These are phyloP conservation scores for Herpomyces periplanetae DNA, from an alignment of 2,329 filamentous ascomycete species.

Conservation along the genomic window DNA sequence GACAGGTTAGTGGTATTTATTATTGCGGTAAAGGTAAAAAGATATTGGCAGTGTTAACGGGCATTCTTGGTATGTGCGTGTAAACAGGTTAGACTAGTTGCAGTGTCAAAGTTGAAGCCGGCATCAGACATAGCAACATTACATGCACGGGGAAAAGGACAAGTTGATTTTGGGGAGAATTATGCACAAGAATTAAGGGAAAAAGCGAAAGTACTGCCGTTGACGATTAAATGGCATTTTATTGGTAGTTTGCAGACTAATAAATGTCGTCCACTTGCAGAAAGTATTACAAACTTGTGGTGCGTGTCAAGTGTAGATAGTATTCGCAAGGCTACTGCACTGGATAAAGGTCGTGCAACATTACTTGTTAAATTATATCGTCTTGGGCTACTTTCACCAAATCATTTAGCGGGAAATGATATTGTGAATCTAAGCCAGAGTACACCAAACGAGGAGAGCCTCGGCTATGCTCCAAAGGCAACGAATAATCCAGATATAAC, in stretches of 20 bases:
- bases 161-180: slow-evolving; percentile 75
- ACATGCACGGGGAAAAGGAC: slow-evolving; percentile 15
- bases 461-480: neutral
- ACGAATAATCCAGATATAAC: slow-evolving; percentile 6
- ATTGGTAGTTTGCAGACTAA: slow-evolving; percentile 78
- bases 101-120: slow-evolving; percentile 84
- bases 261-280: slow-evolving; percentile 52
- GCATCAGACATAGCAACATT: slow-evolving; percentile 60
- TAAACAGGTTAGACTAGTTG: slow-evolving; percentile 36
- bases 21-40: too few relatives aligned
- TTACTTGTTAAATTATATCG: too few relatives aligned
- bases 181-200: slow-evolving; percentile 44
- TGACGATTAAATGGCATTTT: slow-evolving; percentile 60
- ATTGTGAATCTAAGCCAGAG: too few relatives aligned
- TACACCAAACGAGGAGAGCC: slow-evolving; percentile 7
- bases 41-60: too few relatives aligned
- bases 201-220: slow-evolving; percentile 42
- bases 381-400: too few relatives aligned
- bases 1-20: too few relatives aligned
- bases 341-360: slow-evolving; percentile 32
- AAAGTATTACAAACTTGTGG: slow-evolving; percentile 51
- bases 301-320: slow-evolving; percentile 68
- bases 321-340: slow-evolving; percentile 41
- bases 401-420: too few relatives aligned
- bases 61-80: slow-evolving; percentile 1